Evolutionary conservation across 495 filamentous ascomycete species (phyloP).

Genomic region (Friedmanniomyces simplex): DNA sequence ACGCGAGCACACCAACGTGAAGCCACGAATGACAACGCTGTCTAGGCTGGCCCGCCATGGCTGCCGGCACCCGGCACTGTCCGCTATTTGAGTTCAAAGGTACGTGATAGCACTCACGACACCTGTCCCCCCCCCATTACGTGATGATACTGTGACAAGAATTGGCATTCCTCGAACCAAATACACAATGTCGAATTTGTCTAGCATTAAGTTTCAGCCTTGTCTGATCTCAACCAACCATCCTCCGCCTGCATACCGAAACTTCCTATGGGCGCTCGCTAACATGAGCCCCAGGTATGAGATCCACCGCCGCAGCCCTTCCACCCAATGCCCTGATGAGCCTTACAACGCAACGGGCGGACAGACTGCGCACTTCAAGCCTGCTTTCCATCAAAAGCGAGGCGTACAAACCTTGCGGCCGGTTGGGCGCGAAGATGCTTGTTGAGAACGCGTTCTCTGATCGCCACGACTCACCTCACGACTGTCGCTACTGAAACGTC

Average conservation of each 20-base stretch:
- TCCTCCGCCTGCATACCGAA: background rate
- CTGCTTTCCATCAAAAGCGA: conserved; percentile 53
- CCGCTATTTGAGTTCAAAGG: conserved; percentile 35
- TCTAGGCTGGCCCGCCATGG: too few species aligned
- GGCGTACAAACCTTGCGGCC: conserved; percentile 85
- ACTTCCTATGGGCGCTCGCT: background rate
- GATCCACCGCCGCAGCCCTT: background rate
- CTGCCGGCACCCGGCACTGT: background rate
- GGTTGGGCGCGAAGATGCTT: conserved; percentile 61
- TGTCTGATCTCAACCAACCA: conserved; percentile 60
- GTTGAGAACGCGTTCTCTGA: conserved; percentile 98
- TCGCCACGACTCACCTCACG: conserved; percentile 23
- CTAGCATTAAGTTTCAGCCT: conserved; percentile 82
- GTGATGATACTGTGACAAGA: conserved; percentile 82
- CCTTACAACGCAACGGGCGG: conserved; percentile 93
- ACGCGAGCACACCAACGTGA: too few species aligned
- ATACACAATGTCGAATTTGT: conserved; percentile 77
- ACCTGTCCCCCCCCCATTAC: conserved; percentile 31
- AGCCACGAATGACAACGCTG: too few species aligned
- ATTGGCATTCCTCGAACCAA: conserved; percentile 93
- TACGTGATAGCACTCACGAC: conserved; percentile 33
- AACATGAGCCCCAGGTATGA: background rate
- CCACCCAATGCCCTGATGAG: conserved; percentile 64
- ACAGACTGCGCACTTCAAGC: conserved; percentile 69
- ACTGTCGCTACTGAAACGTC: conserved; percentile 31